Conservation (phyloP, 2,329 filamentous ascomycete species). For the Paraphoma chrysanthemicola region DNA sequence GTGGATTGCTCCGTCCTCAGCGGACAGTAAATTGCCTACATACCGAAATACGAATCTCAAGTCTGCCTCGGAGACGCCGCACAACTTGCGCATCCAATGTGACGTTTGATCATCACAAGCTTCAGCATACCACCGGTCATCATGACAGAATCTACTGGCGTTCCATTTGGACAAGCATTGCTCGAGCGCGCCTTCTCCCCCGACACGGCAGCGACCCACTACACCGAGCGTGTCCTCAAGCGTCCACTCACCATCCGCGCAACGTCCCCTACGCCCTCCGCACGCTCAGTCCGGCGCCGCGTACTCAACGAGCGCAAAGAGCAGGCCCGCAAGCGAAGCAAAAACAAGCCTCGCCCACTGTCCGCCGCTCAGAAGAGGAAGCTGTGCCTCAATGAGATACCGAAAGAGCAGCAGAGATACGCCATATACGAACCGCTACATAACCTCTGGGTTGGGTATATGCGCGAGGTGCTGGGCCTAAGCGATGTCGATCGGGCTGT, state of each 20-base stretch:
- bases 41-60: background rate
- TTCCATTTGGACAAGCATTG: slow-evolving; percentile 58
- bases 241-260: slow-evolving; percentile 81
- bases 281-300: slow-evolving; percentile 53
- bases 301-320: slow-evolving; percentile 58
- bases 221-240: slow-evolving; percentile 81
- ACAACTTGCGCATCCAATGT: background rate
- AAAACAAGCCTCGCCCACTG: slow-evolving; percentile 70
- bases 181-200: slow-evolving; percentile 82
- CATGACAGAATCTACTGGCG: slow-evolving; percentile 23
- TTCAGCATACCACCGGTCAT: background rate
- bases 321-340: slow-evolving; percentile 33
- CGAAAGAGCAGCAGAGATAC: slow-evolving; percentile 72
- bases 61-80: background rate
- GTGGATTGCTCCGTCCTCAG: background rate
- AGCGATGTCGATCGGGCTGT: slow-evolving; percentile 51
- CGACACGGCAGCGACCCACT: slow-evolving; percentile 73
- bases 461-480: slow-evolving; percentile 77
- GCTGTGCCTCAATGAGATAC: slow-evolving; percentile 77
- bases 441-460: slow-evolving; percentile 82
- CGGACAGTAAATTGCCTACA: background rate
- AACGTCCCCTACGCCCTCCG: slow-evolving; percentile 69
- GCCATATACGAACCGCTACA: slow-evolving; percentile 79
- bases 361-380: slow-evolving; percentile 79
- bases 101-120: no score